Evolutionary conservation across 768 basidiomycete species (phyloP).

Genomic region (Suillus brevipes): DNA sequence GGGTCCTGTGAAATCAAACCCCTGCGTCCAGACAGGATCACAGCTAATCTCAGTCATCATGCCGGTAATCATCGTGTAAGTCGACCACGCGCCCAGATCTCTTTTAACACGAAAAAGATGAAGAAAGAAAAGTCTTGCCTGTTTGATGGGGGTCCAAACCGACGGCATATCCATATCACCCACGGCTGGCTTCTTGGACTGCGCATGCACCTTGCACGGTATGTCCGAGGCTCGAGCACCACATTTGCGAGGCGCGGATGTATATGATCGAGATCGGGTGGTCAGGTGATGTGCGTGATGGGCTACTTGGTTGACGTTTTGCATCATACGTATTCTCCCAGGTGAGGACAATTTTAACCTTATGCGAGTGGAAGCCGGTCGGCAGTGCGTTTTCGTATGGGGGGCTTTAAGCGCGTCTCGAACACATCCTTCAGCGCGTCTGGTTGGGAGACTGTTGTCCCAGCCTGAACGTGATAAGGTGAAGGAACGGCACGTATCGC

Average conservation of each 20-base stretch:
- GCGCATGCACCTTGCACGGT: not conserved
- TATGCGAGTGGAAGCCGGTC: not conserved
- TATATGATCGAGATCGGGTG: not conserved
- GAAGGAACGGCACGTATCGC: not conserved
- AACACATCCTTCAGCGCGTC: not conserved
- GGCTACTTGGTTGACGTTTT: not conserved
- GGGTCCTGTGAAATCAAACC: not conserved
- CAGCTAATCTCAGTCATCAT: slow-evolving; percentile 1
- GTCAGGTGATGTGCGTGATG: not conserved
- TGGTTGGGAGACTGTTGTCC: not conserved
- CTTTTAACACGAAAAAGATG: not conserved
- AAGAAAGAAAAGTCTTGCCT: not conserved
- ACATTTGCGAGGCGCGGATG: not conserved
- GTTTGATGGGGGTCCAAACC: not conserved
- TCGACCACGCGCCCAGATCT: not conserved
- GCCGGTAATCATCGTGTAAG: not conserved
- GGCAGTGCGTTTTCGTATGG: not conserved
- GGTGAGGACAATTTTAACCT: not conserved
- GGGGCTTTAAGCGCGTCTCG: not conserved
- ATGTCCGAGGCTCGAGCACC: not conserved
- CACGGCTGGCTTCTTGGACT: not conserved
- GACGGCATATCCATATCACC: not conserved
- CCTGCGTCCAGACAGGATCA: not conserved
- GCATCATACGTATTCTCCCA: not conserved
- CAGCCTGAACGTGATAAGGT: not conserved